Evolutionary conservation across 352 stramenopile genomes (phyloP).

Genomic region (Phytophthora litchii): DNA sequence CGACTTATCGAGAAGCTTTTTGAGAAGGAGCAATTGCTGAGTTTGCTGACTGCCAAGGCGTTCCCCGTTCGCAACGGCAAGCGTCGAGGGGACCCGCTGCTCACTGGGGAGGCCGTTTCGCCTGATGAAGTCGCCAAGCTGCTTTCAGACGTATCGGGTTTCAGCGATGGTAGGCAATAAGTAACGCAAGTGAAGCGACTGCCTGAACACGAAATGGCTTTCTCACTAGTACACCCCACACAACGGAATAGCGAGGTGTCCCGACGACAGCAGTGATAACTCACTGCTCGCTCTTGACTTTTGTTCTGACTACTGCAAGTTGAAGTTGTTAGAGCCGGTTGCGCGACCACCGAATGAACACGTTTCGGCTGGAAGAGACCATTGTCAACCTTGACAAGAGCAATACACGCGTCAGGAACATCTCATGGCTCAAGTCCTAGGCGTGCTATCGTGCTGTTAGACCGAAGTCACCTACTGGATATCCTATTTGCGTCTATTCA

Average conservation of each 20-base stretch:
- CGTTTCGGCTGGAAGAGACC: no score
- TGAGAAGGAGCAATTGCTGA: slow-evolving; percentile 83
- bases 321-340: slow-evolving; percentile 20
- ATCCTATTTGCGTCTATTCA: slow-evolving; percentile 20
- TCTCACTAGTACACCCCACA: slow-evolving; percentile 1
- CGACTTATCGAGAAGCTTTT: slow-evolving; percentile 80
- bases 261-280: neutral
- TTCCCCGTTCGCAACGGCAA: slow-evolving; percentile 60
- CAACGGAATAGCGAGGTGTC: slow-evolving; percentile 7
- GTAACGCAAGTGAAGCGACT: slow-evolving; percentile 29
- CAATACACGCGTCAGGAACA: no score
- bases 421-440: no score
- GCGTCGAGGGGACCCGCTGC: slow-evolving; percentile 37
- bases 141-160: slow-evolving; percentile 43
- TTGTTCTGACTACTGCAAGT: slow-evolving; percentile 12
- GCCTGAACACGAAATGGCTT: slow-evolving; percentile 17
- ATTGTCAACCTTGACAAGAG: no score
- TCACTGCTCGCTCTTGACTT: neutral
- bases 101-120: slow-evolving; percentile 51
- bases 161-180: slow-evolving; percentile 19
- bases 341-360: slow-evolving; percentile 11
- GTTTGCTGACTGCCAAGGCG: slow-evolving; percentile 75
- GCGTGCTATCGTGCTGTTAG: no score
- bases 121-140: slow-evolving; percentile 52
- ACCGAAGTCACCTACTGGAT: no score